Base-by-base conservation (phyloP, 176 grass and related monocot species). In the Cymbopogon citratus region DNA sequence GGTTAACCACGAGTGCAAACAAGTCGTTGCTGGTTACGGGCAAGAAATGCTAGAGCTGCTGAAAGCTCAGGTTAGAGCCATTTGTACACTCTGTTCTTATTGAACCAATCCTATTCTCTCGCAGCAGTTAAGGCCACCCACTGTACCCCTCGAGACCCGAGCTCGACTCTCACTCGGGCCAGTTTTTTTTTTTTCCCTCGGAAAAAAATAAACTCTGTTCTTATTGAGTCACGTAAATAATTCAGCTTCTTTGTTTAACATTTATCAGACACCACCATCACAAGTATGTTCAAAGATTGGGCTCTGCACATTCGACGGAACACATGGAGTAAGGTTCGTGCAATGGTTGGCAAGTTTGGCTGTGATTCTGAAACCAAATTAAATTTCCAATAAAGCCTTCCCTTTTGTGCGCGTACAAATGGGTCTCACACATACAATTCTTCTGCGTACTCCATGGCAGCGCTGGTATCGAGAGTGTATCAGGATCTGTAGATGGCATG, bases 1-100 rank as follows among this genome's bases (percentile, higher is more conserved):
- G 40, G 81, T 86, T 28, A 95, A 91, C 81, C 66, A 80, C 63
- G 89, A 98, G 74, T 98, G 95, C 81, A 98, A 95, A 76, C 84
- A 90, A 88, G 84, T 98, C 5, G 80, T 98, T 66, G 72, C 81
- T 49, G 54, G 88, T 73, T 86, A 98, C 84, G 95, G 92, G 5
- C 86, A 85, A 61, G 16, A 93, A 56, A 95, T 98, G 84, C 57
- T 91, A 38, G 89, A 93, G 78, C 48, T 98, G 41, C 75, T 95
- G 45, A 63, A 91, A 82, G 70, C 73, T 41, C 43, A 93, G 96
- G 92, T 93, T 81, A 59, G 57, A 43, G 59, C 61, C 7, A 7
- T 12, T 76, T 76, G n/a, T n/a, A n/a, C n/a, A n/a, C n/a, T n/a
- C 24, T 29, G 19, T 64, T 16, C 21, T 24, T 21, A 14, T 44